Evolutionary conservation across 2,329 filamentous ascomycete species (phyloP), one percentile per base, ranked within the genome.

Genomic region (Capronia epimyces): DNA sequence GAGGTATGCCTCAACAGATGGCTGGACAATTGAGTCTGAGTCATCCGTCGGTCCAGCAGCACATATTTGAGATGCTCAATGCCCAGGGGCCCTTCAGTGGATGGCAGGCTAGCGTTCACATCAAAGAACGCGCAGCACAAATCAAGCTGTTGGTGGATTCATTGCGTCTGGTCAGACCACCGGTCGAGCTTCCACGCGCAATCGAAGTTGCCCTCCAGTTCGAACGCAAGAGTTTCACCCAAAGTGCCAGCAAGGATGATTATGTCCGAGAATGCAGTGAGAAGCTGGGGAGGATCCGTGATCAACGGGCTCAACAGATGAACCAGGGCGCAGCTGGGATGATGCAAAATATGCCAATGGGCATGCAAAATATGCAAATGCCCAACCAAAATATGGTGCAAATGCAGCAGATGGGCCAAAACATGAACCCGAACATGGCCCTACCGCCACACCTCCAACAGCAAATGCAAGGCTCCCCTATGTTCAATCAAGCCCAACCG

Each of bases 361-460:
- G 22, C 63, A 67, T 68, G 51, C 63, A 65, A 43, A 44, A 47
- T 68, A 69, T 52, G 62, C 62, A 57, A 27, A 64, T 65, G 27
- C 60, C 64, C 15, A 63, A 62, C 43, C 68, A 68, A 52, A 71
- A 71, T 53, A 69, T 71, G 55, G 65, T 69, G 13, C 52, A 37
- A 15, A 20, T 37, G 34, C 34, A 49, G 24, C 44, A 54, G 25
- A 54, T 53, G 48, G 49, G 45, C 25, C 69, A 69, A 47, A 62
- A 56, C 24, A 71, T 72, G 46, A 69, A 72, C 29, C 42, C 51
- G 36, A 57, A 55, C 46, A 52, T 57, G 49, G 39, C 40, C 24
- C 76, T 77, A 52, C 69, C 73, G 10, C 69, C 73, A 16, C 75
- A 77, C 50, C 68, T 77, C 55, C 74, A 72, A 48, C 72, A 71